phyloP scores from a whole-genome alignment of 2,329 filamentous ascomycete species.

The Atkinsonella hypoxylon region DNA sequence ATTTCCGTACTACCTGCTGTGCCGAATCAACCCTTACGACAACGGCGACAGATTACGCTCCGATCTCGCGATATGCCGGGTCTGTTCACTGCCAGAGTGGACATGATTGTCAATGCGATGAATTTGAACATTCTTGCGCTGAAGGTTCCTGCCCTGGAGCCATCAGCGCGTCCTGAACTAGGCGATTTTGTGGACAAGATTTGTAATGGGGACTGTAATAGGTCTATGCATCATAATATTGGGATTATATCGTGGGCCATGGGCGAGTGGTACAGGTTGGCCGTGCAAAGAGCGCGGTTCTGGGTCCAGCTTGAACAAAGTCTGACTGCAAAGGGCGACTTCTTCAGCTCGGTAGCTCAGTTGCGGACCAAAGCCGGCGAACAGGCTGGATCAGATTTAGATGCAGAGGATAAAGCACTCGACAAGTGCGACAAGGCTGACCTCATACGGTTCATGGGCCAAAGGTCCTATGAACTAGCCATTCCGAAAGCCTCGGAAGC shows the following conservation, averaged over 20 bases:
- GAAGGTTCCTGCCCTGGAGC: slow-evolving; percentile 41
- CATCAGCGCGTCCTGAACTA: slow-evolving; percentile 46
- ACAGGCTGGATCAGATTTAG: slow-evolving; percentile 13
- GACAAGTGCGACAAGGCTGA: slow-evolving; percentile 22
- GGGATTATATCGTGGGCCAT: slow-evolving; percentile 54
- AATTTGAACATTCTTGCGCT: slow-evolving; percentile 40
- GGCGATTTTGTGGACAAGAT: slow-evolving; percentile 37
- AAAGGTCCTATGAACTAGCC: slow-evolving; percentile 34
- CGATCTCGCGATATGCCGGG: slow-evolving; percentile 28
- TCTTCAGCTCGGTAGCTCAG: slow-evolving; percentile 12
- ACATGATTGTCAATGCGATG: slow-evolving; percentile 45
- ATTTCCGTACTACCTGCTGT: slow-evolving; percentile 32
- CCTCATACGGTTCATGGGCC: slow-evolving; percentile 41
- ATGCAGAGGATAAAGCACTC: slow-evolving; percentile 9
- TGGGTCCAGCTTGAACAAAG: slow-evolving; percentile 44
- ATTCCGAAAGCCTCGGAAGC: slow-evolving; percentile 22
- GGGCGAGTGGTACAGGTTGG: slow-evolving; percentile 53
- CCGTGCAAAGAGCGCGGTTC: slow-evolving; percentile 46
- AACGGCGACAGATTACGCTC: slow-evolving; percentile 45
- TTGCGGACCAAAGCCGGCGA: slow-evolving; percentile 14
- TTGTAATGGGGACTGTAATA: slow-evolving; percentile 24
- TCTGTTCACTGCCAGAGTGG: slow-evolving; percentile 44
- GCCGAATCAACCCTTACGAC: slow-evolving; percentile 26
- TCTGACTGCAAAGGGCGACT: slow-evolving; percentile 25
- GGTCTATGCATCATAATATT: slow-evolving; percentile 43